These are phyloP conservation scores for Ilyonectria destructans DNA, from an alignment of 2,329 filamentous ascomycete species.

Conservation along the genomic window DNA sequence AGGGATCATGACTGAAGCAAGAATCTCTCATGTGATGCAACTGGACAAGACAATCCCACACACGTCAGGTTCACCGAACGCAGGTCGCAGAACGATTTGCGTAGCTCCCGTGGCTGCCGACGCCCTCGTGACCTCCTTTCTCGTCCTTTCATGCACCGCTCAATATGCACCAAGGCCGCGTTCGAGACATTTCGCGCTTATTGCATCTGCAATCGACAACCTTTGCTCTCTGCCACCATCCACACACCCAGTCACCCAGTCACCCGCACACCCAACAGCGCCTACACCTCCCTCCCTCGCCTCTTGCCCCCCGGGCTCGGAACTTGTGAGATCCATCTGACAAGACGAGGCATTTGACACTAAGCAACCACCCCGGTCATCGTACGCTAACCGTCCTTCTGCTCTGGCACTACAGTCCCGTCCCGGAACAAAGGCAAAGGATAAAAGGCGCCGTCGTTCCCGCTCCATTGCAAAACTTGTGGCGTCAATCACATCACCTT, in stretches of 20 bases:
- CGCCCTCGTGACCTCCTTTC: background rate
- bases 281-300: background rate
- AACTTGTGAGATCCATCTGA: slow-evolving; percentile 2
- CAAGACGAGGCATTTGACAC: background rate
- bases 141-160: slow-evolving; percentile 1
- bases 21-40: background rate
- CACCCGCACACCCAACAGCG: background rate
- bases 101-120: background rate
- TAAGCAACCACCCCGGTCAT: background rate
- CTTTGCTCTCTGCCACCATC: background rate
- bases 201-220: slow-evolving; percentile 5
- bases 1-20: background rate
- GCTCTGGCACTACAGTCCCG: slow-evolving; percentile 8
- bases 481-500: slow-evolving; percentile 49
- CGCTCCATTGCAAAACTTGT: slow-evolving; percentile 48
- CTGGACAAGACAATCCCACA: background rate
- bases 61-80: slow-evolving; percentile 10
- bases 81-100: background rate
- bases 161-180: background rate
- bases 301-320: background rate
- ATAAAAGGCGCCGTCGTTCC: slow-evolving; percentile 39
- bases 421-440: slow-evolving; percentile 14
- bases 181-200: background rate
- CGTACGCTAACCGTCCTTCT: background rate
- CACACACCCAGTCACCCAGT: background rate